A percentile compares a stretch with the other conserved stretches of the same genome.
Conservation (phyloP, 2,329 filamentous ascomycete genomes). For the Macrophomina tecta region DNA sequence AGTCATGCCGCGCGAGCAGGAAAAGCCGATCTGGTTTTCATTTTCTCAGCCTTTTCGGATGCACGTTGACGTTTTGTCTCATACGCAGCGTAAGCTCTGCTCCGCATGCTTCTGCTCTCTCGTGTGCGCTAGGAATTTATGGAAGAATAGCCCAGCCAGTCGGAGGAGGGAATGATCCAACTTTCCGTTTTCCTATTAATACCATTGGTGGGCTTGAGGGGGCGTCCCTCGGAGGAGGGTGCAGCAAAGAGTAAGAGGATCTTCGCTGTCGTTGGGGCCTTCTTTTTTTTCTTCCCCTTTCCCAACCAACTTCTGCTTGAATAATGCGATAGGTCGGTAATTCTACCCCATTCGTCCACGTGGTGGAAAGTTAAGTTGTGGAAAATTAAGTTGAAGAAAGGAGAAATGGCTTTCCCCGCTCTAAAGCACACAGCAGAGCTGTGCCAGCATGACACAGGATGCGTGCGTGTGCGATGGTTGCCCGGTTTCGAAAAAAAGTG, state of each 20-base stretch:
- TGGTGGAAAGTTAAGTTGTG: background rate
- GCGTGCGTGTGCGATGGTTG: background rate
- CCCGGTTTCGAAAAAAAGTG: conserved; percentile 18
- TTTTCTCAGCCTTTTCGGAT: background rate
- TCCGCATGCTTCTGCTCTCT: background rate
- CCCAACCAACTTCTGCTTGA: background rate
- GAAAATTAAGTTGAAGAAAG: background rate
- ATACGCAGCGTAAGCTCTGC: background rate
- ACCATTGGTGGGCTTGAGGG: background rate
- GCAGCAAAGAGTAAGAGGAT: background rate
- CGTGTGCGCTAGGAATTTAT: background rate
- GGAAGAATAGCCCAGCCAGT: conserved; percentile 7
- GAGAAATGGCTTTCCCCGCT: no score
- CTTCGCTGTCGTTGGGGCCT: background rate
- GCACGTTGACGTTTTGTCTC: conserved; percentile 9
- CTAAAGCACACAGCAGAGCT: background rate
- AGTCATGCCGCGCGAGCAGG: background rate
- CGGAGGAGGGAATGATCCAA: background rate
- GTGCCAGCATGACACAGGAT: background rate
- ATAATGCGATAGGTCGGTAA: conserved; percentile 19
- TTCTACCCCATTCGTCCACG: conserved; percentile 11
- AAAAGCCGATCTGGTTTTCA: background rate
- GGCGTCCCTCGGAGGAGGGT: background rate
- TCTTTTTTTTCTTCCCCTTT: background rate
- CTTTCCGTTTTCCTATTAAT: background rate